A percentile compares a stretch with the other conserved stretches of the same genome.
phyloP scores from a whole-genome alignment of 208 protist species.

The Trypanosoma brucei region DNA sequence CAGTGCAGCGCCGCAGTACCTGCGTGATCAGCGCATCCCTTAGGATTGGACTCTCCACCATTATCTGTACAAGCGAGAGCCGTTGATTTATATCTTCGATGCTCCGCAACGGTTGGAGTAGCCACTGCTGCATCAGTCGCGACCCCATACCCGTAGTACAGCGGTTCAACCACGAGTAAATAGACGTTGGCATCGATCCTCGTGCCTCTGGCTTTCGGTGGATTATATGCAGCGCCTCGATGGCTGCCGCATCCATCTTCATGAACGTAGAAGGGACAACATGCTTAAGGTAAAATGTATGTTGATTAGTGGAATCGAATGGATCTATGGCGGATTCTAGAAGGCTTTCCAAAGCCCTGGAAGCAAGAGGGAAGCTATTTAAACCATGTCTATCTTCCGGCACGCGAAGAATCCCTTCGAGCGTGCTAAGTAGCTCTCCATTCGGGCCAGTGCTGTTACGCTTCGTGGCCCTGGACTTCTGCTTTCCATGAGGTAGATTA shows the following conservation, averaged over 20 bases:
- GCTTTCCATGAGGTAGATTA: constrained; percentile 8
- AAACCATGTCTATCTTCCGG: constrained; percentile 67
- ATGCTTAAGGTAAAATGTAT: constrained; percentile 75
- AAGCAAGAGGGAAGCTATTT: constrained; percentile 34
- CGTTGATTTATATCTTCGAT: constrained; percentile 90
- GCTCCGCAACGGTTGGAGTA: constrained; percentile 95
- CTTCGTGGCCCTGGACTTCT: constrained; percentile 31
- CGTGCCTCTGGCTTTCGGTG: constrained; percentile 77
- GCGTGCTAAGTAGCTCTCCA: constrained; percentile 24
- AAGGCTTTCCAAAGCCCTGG: constrained; percentile 63
- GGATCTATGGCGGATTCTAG: constrained; percentile 45
- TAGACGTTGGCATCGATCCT: constrained; percentile 58
- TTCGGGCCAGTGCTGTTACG: not conserved
- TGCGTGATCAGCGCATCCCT: constrained; percentile 75
- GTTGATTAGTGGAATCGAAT: constrained; percentile 64
- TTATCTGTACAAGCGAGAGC: constrained; percentile 91
- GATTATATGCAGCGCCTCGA: constrained; percentile 91
- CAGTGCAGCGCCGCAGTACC: constrained; percentile 87
- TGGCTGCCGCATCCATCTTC: constrained; percentile 91
- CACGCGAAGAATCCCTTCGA: constrained; percentile 78
- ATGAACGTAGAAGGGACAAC: constrained; percentile 86
- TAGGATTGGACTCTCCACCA: constrained; percentile 84
- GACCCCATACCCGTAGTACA: constrained; percentile 95
- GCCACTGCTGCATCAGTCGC: constrained; percentile 94
- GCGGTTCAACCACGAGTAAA: constrained; percentile 95